These are phyloP conservation scores for Penicillium daleae DNA, from an alignment of 495 filamentous ascomycete genomes.

Conservation along the genomic window DNA sequence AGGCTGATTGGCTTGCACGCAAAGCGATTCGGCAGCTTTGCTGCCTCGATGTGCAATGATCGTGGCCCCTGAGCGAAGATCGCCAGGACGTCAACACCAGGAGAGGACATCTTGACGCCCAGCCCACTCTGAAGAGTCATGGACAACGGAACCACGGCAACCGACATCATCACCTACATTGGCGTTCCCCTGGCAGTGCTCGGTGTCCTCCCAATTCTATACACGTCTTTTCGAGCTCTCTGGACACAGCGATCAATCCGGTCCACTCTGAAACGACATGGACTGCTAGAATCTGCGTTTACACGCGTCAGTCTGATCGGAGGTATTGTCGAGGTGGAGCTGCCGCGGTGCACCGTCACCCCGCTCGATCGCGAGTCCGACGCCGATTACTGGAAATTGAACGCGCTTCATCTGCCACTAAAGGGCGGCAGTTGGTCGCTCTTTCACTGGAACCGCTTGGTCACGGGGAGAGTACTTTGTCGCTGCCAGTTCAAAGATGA, in stretches of 20 bases:
- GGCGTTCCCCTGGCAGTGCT: conserved; percentile 14
- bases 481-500: conserved; percentile 15
- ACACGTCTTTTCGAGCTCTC: conserved; percentile 10
- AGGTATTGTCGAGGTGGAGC: conserved; percentile 12
- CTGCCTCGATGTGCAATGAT: neutral
- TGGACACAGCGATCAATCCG: conserved; percentile 1
- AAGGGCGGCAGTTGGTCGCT: conserved; percentile 14
- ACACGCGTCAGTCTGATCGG: conserved; percentile 14
- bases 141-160: neutral
- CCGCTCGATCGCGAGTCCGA: conserved; percentile 13
- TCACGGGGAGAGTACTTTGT: conserved; percentile 11
- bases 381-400: conserved; percentile 13
- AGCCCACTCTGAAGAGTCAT: neutral
- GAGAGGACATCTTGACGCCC: neutral
- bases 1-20: neutral
- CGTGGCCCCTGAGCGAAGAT: conserved; percentile 1
- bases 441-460: conserved; percentile 13
- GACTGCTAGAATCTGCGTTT: conserved; percentile 5
- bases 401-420: conserved; percentile 4
- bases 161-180: conserved; percentile 15
- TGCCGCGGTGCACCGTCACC: conserved; percentile 11
- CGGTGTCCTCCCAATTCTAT: conserved; percentile 10
- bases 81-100: neutral
- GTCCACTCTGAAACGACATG: conserved; percentile 1
- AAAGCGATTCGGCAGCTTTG: neutral